Percentiles rank a stretch among this genome's conserved stretches.
Conservation (phyloP, 192 early-diverging fungal genomes). For the Chytriomyces confervae region DNA sequence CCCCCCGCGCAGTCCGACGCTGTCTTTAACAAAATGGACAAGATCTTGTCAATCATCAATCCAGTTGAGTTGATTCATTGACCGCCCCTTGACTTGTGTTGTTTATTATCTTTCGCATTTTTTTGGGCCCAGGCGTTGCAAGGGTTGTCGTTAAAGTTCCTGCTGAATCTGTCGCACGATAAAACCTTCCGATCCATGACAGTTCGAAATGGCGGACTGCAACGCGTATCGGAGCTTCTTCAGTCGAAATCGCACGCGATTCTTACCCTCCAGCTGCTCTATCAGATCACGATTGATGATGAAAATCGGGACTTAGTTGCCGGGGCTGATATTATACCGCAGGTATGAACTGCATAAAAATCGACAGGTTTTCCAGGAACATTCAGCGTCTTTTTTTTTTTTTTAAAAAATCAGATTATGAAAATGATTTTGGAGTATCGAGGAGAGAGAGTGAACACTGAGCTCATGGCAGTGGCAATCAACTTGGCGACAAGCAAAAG, state of each 20-base stretch:
- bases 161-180: constrained; percentile 59
- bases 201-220: constrained; percentile 39
- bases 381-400: neutral
- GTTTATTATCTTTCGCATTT: neutral
- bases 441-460: constrained; percentile 46
- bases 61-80: constrained; percentile 33
- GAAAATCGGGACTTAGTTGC: constrained; percentile 42
- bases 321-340: constrained; percentile 38
- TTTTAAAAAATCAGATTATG: constrained; percentile 40
- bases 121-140: constrained; percentile 45
- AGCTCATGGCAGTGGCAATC: constrained; percentile 61
- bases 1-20: neutral
- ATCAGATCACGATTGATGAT: constrained; percentile 57
- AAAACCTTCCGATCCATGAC: constrained; percentile 41
- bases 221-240: constrained; percentile 42
- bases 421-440: constrained; percentile 57
- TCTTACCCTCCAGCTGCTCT: constrained; percentile 52
- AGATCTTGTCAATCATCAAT: constrained; percentile 44
- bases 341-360: constrained; percentile 20
- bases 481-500: constrained; percentile 53
- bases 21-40: constrained; percentile 38
- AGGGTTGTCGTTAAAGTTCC: constrained; percentile 42
- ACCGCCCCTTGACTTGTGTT: neutral
- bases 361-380: neutral
- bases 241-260: constrained; percentile 45